Conservation (phyloP, 257 asterid genomes). For the Nemophila menziesii region DNA sequence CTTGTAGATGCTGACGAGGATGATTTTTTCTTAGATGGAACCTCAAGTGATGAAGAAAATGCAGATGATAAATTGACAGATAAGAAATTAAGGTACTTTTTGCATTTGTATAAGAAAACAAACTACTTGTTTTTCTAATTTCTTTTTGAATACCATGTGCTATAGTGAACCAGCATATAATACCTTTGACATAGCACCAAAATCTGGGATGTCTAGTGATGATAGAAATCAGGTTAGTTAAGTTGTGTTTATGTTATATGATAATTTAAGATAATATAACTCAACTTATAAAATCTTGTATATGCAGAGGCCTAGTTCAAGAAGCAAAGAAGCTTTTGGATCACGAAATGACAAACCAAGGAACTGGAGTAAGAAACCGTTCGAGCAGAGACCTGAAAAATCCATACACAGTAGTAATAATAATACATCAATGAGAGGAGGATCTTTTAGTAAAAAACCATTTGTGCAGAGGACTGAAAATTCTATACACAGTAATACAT, state of each 20-base stretch:
- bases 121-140: background rate
- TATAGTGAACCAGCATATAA: constrained; percentile 86
- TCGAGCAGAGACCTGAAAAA: background rate
- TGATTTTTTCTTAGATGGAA: constrained; percentile 76
- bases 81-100: constrained; percentile 61
- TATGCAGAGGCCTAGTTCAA: constrained; percentile 95
- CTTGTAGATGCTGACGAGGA: constrained; percentile 73
- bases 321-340: constrained; percentile 33
- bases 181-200: constrained; percentile 79
- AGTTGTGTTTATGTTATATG: background rate
- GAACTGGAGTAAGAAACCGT: background rate
- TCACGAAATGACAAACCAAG: constrained; percentile 25
- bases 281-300: background rate
- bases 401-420: no score
- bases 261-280: background rate
- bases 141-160: background rate
- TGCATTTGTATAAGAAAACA: background rate
- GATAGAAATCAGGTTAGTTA: constrained; percentile 69
- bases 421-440: constrained; percentile 33
- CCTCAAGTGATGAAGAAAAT: constrained; percentile 89
- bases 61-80: constrained; percentile 92
- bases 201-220: constrained; percentile 89
- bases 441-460: constrained; percentile 37
- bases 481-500: constrained; percentile 69
- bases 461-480: constrained; percentile 26